These are phyloP conservation scores for Inonotus hispidus DNA, from an alignment of 1,284 basidiomycete genomes.

Conservation along the genomic window DNA sequence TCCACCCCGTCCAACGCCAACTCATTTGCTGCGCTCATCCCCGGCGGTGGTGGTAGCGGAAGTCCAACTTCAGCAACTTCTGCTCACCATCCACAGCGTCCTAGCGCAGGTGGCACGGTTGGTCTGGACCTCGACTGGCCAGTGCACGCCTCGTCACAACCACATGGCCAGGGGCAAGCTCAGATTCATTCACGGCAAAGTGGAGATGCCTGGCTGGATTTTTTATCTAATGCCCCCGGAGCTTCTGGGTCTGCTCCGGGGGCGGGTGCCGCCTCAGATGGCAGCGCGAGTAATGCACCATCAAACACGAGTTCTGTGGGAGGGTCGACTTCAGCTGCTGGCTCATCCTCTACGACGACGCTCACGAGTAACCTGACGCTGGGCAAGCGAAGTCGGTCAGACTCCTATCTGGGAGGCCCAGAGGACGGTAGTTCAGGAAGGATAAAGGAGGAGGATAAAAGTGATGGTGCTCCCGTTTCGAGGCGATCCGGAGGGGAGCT, in stretches of 20 bases:
- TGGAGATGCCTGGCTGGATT: constrained; percentile 18
- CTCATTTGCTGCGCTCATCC: constrained; percentile 11
- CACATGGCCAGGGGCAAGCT: background rate
- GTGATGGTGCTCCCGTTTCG: background rate
- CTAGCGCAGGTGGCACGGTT: background rate
- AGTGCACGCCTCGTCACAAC: background rate
- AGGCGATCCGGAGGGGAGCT: constrained; percentile 3
- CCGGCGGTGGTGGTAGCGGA: background rate
- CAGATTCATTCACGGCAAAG: constrained; percentile 1
- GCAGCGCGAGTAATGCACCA: constrained; percentile 35
- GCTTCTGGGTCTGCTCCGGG: constrained; percentile 11
- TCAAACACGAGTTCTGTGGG: background rate
- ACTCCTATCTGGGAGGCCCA: background rate
- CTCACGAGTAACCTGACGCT: background rate
- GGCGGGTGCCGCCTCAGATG: constrained; percentile 36
- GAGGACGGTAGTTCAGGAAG: background rate
- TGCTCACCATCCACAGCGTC: background rate
- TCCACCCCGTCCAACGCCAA: background rate
- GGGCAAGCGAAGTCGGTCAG: constrained; percentile 8
- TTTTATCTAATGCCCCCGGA: constrained; percentile 17
- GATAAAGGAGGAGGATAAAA: constrained; percentile 5
- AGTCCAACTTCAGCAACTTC: background rate
- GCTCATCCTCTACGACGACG: background rate
- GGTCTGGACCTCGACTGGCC: constrained; percentile 9
- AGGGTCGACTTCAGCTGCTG: background rate